phyloP scores from a whole-genome alignment of 2,329 filamentous ascomycete genomes.

The Pyrenochaeta sp. region DNA sequence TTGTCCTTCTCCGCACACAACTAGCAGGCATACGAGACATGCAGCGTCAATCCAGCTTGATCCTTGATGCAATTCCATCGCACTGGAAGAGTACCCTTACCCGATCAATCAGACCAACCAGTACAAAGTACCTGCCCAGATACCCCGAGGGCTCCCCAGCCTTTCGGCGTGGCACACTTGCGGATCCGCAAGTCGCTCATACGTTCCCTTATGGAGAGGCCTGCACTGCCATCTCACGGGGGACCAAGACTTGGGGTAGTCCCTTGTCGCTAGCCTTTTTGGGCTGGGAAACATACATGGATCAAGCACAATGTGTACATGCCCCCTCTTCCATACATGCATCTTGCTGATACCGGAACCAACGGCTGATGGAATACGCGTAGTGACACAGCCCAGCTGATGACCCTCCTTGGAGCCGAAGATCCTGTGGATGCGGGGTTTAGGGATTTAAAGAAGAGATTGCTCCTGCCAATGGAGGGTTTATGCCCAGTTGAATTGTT shows the following conservation, averaged over 20 bases:
- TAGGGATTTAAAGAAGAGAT: conserved; percentile 35
- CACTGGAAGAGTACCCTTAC: conserved; percentile 25
- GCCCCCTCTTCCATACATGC: conserved; percentile 37
- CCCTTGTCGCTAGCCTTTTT: conserved; percentile 16
- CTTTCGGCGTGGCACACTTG: conserved; percentile 24
- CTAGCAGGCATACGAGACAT: conserved; percentile 22
- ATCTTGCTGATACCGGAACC: conserved; percentile 24
- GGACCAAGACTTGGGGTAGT: conserved; percentile 17
- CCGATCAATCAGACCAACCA: conserved; percentile 34
- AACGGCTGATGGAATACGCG: conserved; percentile 23
- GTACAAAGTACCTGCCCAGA: conserved; percentile 12
- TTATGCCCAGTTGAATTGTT: conserved; percentile 40
- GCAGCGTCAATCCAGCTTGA: conserved; percentile 29
- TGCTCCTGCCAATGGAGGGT: conserved; percentile 15
- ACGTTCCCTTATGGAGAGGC: conserved; percentile 12
- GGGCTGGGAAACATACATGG: conserved; percentile 15
- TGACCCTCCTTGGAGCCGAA: conserved; percentile 35
- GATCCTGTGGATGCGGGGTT: conserved; percentile 41
- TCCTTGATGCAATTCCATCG: conserved; percentile 28
- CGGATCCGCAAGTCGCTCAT: conserved; percentile 43
- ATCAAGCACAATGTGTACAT: conserved; percentile 24
- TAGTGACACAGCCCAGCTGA: conserved; percentile 26
- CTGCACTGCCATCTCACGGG: conserved; percentile 14
- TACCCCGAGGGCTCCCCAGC: conserved; percentile 8
- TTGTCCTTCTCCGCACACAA: conserved; percentile 36